These are phyloP conservation scores for Colletotrichum endophyticum DNA, from an alignment of 2,329 filamentous ascomycete species.

Conservation along the genomic window DNA sequence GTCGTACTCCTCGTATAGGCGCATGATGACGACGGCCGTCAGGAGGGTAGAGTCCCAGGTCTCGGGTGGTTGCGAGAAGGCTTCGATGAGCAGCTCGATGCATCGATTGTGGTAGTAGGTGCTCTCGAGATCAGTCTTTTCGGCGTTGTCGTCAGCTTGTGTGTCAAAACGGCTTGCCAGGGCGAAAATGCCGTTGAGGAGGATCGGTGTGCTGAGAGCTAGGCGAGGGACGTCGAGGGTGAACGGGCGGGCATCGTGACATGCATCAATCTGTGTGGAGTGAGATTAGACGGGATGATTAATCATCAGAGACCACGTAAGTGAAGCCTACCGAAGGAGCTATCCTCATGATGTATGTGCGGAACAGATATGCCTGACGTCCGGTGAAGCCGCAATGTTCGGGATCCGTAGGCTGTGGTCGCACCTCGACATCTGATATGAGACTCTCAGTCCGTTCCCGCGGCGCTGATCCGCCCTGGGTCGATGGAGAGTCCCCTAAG, in stretches of 20 bases:
- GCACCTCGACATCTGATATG: neutral
- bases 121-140: conserved; percentile 41
- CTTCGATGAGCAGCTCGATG: conserved; percentile 49
- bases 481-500: neutral
- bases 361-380: conserved; percentile 5
- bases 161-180: conserved; percentile 49
- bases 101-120: conserved; percentile 49
- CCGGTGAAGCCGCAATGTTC: conserved; percentile 5
- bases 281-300: neutral
- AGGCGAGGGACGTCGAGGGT: conserved; percentile 49
- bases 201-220: conserved; percentile 49
- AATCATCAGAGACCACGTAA: neutral
- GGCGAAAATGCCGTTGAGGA: conserved; percentile 50
- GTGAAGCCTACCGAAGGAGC: neutral
- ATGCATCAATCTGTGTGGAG: neutral
- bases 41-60: conserved; percentile 51
- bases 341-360: conserved; percentile 14
- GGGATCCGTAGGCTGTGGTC: neutral
- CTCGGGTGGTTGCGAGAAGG: conserved; percentile 43
- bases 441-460: neutral
- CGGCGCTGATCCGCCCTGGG: neutral
- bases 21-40: conserved; percentile 51
- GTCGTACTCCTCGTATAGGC: conserved; percentile 50
- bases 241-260: conserved; percentile 38
- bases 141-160: conserved; percentile 30